Evolutionary conservation across 2,329 filamentous ascomycete species (phyloP), one percentile per base, ranked within the genome.

Genomic region (Colletotrichum gloeosporioides): DNA sequence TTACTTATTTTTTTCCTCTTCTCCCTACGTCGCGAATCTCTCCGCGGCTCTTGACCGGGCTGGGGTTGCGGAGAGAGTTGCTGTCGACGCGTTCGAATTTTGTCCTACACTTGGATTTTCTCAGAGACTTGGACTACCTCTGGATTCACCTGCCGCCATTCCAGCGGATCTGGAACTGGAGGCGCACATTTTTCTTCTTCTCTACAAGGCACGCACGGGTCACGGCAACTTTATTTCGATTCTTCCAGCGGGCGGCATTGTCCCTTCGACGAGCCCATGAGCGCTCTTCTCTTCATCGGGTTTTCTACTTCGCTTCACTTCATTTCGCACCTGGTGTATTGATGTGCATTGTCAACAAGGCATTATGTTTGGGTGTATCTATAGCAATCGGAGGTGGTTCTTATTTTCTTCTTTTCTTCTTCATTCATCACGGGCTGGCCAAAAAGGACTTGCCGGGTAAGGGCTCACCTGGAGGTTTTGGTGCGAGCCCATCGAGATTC

Each of bases 161-260:
- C 39, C 57, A 68, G 64, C 57, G 15, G 31, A 57, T 29, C 57
- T 64, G 73, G 69, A 68, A 73, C 62, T 68, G 69, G 69, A 69
- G 69, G 69, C 63, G 39, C 55, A 27, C 55, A 62, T n/a, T 55
- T 62, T 55, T 76, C 31, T 73, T 59, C 34, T 63, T 69, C 69
- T 74, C 27, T 49, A 68, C 53, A 68, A 68, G 69, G 73, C 73
- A 72, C 32, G 69, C 69, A 67, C 73, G 55, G 55, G 55, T 68
- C 73, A 73, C 69, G 69, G 73, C 57, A 49, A 68, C 62, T 29
- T 68, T 65, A 44, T 69, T 65, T 76, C 69, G 15, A 44, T 65
- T 73, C 61, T 71, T 57, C 25, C 57, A 64, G 71, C 64, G 55
- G 69, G 69, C 73, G 73, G 69, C 57, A 76, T 66, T 39, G 69